phyloP scores from a whole-genome alignment of 1,284 basidiomycete genomes.

The Cutaneotrichosporon cutaneum region DNA sequence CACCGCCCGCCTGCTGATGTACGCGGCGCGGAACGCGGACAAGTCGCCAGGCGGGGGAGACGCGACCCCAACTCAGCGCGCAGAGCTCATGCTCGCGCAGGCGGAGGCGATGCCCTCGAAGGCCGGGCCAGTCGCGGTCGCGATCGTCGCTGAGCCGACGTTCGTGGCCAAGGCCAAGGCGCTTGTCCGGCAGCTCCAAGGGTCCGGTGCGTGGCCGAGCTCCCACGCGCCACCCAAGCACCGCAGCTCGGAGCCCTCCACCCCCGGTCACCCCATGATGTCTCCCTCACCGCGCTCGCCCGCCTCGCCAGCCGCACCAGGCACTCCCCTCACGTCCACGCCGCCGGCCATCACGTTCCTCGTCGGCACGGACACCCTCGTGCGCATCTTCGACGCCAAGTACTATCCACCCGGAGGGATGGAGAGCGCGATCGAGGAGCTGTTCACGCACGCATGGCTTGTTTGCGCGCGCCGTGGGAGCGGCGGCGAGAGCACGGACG shows the following conservation, averaged over 20 bases:
- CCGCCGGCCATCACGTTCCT: slow-evolving; percentile 50
- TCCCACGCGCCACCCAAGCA: neutral
- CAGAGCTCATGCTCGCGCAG: slow-evolving; percentile 77
- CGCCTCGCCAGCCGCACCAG: neutral
- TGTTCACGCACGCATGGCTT: slow-evolving; percentile 56
- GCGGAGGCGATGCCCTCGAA: slow-evolving; percentile 46
- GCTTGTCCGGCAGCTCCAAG: slow-evolving; percentile 50
- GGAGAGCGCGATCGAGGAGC: slow-evolving; percentile 39
- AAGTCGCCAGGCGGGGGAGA: slow-evolving; percentile 70
- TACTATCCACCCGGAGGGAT: slow-evolving; percentile 64
- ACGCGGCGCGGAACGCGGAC: slow-evolving; percentile 87
- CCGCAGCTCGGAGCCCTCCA: neutral
- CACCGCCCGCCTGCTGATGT: slow-evolving; percentile 75
- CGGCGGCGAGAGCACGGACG: slow-evolving; percentile 30
- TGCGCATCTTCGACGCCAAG: slow-evolving; percentile 73
- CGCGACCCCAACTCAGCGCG: slow-evolving; percentile 68
- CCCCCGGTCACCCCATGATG: neutral
- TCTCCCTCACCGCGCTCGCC: neutral
- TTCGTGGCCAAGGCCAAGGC: slow-evolving; percentile 77
- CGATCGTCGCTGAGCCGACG: slow-evolving; percentile 78
- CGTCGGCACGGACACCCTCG: slow-evolving; percentile 84
- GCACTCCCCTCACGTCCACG: neutral
- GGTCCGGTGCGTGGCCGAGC: neutral
- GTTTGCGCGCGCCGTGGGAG: slow-evolving; percentile 66
- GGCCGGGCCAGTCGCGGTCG: slow-evolving; percentile 60